A percentile compares a stretch with the other conserved stretches of the same genome.
Conservation (phyloP, 768 basidiomycete genomes). For the Leccinum longicurvipes region DNA sequence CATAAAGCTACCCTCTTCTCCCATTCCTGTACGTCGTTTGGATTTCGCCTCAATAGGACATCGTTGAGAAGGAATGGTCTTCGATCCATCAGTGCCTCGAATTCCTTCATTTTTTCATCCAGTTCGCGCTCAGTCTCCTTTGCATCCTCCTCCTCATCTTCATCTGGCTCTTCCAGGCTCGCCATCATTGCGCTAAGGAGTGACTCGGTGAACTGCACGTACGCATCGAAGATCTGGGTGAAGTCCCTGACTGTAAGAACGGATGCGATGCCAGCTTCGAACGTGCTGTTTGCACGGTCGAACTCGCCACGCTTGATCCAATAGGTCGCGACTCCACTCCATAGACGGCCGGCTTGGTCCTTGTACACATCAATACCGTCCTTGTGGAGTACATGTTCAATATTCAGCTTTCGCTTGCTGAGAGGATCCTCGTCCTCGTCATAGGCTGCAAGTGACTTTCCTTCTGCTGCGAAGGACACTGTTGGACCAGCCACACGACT, state of each 20-base stretch:
- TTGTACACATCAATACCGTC: slow-evolving; percentile 90
- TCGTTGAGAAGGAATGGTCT: slow-evolving; percentile 96
- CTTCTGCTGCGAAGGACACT: slow-evolving; percentile 47
- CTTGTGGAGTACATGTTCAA: slow-evolving; percentile 78
- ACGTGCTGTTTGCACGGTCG: slow-evolving; percentile 81
- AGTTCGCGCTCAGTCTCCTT: slow-evolving; percentile 80
- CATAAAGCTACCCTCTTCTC: slow-evolving; percentile 94
- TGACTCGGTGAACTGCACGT: slow-evolving; percentile 90
- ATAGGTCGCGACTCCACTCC: slow-evolving; percentile 95
- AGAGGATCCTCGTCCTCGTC: slow-evolving; percentile 84
- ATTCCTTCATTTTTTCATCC: slow-evolving; percentile 85
- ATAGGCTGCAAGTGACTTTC: slow-evolving; percentile 50
- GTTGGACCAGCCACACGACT: slow-evolving; percentile 72
- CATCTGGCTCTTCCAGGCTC: slow-evolving; percentile 73
- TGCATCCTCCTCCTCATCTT: slow-evolving; percentile 65
- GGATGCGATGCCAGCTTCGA: slow-evolving; percentile 78
- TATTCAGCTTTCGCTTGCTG: slow-evolving; percentile 69
- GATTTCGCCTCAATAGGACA: slow-evolving; percentile 88
- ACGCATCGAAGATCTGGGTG: slow-evolving; percentile 96
- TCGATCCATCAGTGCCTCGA: slow-evolving; percentile 92
- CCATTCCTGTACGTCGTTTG: slow-evolving; percentile 99
- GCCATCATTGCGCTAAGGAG: slow-evolving; percentile 90
- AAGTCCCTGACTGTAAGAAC: slow-evolving; percentile 96
- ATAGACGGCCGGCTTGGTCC: slow-evolving; percentile 94
- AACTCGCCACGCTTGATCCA: slow-evolving; percentile 99